Evolutionary conservation across 371 early-diverging fungal genomes (phyloP), one percentile per base, ranked within the genome.

Genomic region (Gilbertella persicaria): DNA sequence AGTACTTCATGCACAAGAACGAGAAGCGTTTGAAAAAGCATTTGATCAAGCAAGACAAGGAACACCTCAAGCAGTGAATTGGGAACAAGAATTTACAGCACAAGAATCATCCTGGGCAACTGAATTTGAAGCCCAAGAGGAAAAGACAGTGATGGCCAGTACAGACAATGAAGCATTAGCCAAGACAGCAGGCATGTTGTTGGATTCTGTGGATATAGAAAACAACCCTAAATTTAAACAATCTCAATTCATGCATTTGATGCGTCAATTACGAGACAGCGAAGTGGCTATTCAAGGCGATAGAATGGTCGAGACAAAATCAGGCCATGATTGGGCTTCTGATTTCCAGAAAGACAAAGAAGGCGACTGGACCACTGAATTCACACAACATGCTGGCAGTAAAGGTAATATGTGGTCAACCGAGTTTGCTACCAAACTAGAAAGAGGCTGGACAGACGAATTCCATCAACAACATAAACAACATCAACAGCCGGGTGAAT

Each of bases 201-300:
- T 96, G 9, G 87, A 91, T 40, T 81, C 90, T 6, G 89, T 96
- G 5, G 80, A 85, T 42, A 69, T 66, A 12, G 78, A 89, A 4
- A 67, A 78, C 45, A 95, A 95, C 44, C 94, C 96, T 17, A 96
- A 97, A 66, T 93, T 98, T 62, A 89, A 90, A 60, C 79, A 89
- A 43, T 96, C 95, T 4, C 85, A 90, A 39, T 98, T 98, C 58
- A 69, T 97, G 79, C 79, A 80, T 17, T 80, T 97, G 62, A 95
- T 98, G 94, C 80, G 91, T 38, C 81, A 91, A 50, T 69, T 98
- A 41, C 83, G 93, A 64, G 93, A 98, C 66, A 83, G 88, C 24
- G 87, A 95, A 67, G 81, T 92, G 0, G 79, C 83, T 0, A 88
- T 96, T 50, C 90, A 90, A 60, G 93, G 91, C 14, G 85, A 92